Evolutionary conservation across 2,329 filamentous ascomycete species (phyloP), one percentile per base, ranked within the genome.

Genomic region (Tolypocladium tropicale): DNA sequence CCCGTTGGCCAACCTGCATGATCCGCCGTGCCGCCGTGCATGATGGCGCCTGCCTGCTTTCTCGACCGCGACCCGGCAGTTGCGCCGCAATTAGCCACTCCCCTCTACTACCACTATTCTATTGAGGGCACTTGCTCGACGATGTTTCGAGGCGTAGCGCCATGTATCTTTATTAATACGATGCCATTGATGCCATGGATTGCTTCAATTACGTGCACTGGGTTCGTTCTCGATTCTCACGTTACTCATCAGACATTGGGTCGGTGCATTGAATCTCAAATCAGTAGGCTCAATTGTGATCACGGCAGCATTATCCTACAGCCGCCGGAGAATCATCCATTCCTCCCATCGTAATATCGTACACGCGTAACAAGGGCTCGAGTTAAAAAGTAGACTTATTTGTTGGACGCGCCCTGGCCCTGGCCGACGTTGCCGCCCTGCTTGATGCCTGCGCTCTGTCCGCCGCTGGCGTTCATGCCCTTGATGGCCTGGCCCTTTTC

Each of bases 401-500:
- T 64, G 32, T 56, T 55, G 4, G 55, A 60, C 9, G 55, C 56
- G 16, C 58, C 54, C 23, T 65, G 67, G 33, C 76, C 76, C 64
- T 78, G 76, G 25, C 75, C 76, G 4, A 68, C 70, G 23, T 72
- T 58, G 2, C 66, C 63, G 4, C 74, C 75, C 57, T 72, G 53
- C 60, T 72, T 69, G 39, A 74, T 62, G 16, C 76, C 75, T 58
- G 74, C 68, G 62, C 74, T 76, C 52, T 70, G 61, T 6, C 77
- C 77, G 6, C 73, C 77, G 57, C 74, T 76, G 46, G 76, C 76
- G 34, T 67, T 66, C 58, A 67, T 50, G 53, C 70, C 75, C 43
- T 70, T 58, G 2, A 80, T 59, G 0, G 66, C 76, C 1, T 64
- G 62, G 12, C 78, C 78, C 56, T 77, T 69, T 57, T 78, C 76